Conservation (phyloP, 164 flowering plant genomes). For the grape (Vitis vinifera) region DNA sequence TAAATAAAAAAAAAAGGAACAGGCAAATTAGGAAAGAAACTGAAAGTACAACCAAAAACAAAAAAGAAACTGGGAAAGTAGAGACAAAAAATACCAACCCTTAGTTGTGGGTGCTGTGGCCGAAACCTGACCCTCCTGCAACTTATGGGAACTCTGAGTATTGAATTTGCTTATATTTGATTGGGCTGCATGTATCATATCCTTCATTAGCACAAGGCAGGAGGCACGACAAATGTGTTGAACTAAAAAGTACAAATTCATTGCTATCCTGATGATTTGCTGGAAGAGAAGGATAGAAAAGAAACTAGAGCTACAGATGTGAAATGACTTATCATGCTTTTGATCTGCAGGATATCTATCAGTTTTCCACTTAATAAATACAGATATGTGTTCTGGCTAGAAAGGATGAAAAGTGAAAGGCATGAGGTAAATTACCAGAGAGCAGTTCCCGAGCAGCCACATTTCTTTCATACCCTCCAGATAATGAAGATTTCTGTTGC, state of each 20-base stretch:
- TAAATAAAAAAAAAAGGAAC: no score
- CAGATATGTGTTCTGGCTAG: not conserved
- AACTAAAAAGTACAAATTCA: not conserved
- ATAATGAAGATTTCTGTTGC: conserved; percentile 32
- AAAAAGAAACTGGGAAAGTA: not conserved
- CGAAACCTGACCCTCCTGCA: conserved; percentile 47
- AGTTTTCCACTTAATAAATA: not conserved
- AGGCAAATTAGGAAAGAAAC: not conserved
- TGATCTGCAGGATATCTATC: not conserved
- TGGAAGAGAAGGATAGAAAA: not conserved
- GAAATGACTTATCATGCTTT: not conserved
- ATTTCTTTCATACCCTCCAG: conserved; percentile 34
- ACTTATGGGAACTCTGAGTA: conserved; percentile 36
- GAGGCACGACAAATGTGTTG: not conserved
- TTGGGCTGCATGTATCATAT: conserved; percentile 38
- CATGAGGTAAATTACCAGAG: conserved; percentile 27
- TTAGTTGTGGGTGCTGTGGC: conserved; percentile 49
- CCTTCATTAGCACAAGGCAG: not conserved
- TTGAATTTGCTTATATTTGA: conserved; percentile 35
- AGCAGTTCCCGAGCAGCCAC: conserved; percentile 29
- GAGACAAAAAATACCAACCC: conserved; percentile 34
- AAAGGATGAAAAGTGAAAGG: not conserved
- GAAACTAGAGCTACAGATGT: not conserved
- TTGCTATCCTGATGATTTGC: not conserved
- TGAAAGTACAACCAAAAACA: not conserved